Conservation (phyloP, 495 filamentous ascomycete genomes). For the Oidiodendron maius region DNA sequence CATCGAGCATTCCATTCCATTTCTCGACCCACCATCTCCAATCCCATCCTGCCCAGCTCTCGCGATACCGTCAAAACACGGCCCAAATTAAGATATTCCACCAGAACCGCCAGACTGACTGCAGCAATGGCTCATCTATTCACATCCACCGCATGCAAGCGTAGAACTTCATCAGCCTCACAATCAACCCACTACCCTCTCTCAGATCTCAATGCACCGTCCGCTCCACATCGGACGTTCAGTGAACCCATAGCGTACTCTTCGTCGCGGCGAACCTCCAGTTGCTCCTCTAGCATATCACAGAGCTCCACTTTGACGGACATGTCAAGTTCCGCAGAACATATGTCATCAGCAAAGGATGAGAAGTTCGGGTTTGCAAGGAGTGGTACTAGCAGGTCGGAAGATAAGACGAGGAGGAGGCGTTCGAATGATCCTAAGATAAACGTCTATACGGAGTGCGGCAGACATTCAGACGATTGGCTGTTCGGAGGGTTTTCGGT, state of each 20-base stretch:
- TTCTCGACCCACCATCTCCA: no score
- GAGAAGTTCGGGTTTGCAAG: neutral
- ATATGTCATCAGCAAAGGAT: neutral
- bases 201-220: no score
- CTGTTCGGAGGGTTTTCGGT: conserved; percentile 15
- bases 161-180: no score
- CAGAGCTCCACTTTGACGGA: neutral
- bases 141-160: no score
- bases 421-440: conserved; percentile 4
- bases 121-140: no score
- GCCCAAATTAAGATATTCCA: no score
- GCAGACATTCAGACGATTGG: conserved; percentile 19
- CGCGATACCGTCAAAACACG: no score
- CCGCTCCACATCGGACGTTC: neutral
- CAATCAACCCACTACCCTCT: no score
- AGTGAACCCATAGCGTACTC: neutral
- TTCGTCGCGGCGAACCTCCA: neutral
- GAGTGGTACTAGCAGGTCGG: neutral
- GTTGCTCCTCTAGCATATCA: neutral
- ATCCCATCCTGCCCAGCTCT: no score
- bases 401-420: conserved; percentile 10
- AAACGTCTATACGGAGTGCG: conserved; percentile 18
- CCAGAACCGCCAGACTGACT: no score
- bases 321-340: neutral
- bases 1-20: no score